These are phyloP conservation scores for Epichloe uncinata DNA, from an alignment of 2,329 filamentous ascomycete species.

Conservation along the genomic window DNA sequence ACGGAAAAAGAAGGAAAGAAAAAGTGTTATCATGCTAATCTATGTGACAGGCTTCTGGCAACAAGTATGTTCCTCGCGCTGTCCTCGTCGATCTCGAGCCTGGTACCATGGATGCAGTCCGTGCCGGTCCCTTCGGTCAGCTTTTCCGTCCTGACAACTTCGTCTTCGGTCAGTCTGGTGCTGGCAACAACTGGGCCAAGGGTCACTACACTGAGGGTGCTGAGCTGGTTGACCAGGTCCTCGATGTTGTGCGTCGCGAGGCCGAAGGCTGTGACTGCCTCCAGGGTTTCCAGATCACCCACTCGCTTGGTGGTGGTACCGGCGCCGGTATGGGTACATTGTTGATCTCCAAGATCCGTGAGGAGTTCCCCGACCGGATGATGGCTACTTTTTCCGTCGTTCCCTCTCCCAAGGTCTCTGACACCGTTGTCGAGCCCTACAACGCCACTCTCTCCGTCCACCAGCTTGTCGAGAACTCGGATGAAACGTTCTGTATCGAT, in stretches of 20 bases:
- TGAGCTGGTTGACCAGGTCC: slow-evolving; percentile 93
- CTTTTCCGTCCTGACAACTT: slow-evolving; percentile 99
- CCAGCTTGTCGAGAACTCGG: slow-evolving; percentile 99
- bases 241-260: slow-evolving; percentile 96
- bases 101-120: slow-evolving; percentile 98
- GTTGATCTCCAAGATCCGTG: slow-evolving; percentile 98
- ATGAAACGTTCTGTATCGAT: slow-evolving; percentile 99
- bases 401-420: slow-evolving; percentile 96
- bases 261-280: slow-evolving; percentile 98
- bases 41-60: slow-evolving; percentile 60
- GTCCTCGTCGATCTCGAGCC: slow-evolving; percentile 99
- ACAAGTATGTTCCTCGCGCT: slow-evolving; percentile 98
- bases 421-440: slow-evolving; percentile 99
- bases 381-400: slow-evolving; percentile 99
- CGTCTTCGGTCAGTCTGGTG: slow-evolving; percentile 97
- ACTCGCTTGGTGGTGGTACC: slow-evolving; percentile 98
- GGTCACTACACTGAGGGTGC: slow-evolving; percentile 99
- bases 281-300: slow-evolving; percentile 99
- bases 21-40: not conserved
- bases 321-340: slow-evolving; percentile 99
- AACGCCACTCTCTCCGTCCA: slow-evolving; percentile 98
- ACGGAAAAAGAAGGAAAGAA: not conserved
- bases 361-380: slow-evolving; percentile 97
- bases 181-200: slow-evolving; percentile 99
- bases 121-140: slow-evolving; percentile 92